Conservation (phyloP, 176 grass and related monocot species). For the Aegilops sharonensis region DNA sequence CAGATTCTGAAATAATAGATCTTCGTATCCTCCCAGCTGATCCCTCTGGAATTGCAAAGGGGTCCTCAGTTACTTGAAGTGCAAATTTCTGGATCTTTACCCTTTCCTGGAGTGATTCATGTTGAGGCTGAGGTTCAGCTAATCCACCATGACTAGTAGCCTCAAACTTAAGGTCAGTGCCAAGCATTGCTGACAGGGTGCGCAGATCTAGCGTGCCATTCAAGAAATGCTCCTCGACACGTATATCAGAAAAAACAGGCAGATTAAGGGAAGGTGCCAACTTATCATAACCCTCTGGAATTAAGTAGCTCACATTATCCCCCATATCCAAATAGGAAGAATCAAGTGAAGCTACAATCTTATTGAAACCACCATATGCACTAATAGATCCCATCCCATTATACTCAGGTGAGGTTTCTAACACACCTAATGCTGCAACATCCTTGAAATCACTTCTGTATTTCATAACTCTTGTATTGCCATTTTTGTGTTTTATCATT, state of each 20-base stretch:
- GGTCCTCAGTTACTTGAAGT: constrained; percentile 82
- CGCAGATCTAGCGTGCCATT: constrained; percentile 67
- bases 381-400: constrained; percentile 42
- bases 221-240: constrained; percentile 72
- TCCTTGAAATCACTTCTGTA: constrained; percentile 41
- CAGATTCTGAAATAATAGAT: constrained; percentile 83
- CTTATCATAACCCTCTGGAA: constrained; percentile 91
- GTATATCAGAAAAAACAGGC: constrained; percentile 81
- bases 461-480: constrained; percentile 41
- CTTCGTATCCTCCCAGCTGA: constrained; percentile 88
- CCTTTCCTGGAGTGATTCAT: constrained; percentile 88
- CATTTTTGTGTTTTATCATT: constrained; percentile 44
- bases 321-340: constrained; percentile 87
- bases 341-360: constrained; percentile 64
- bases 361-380: constrained; percentile 66
- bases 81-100: constrained; percentile 72
- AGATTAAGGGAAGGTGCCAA: constrained; percentile 73
- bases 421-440: constrained; percentile 23
- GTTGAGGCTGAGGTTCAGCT: constrained; percentile 72
- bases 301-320: constrained; percentile 69
- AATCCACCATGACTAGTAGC: constrained; percentile 60
- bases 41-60: constrained; percentile 93
- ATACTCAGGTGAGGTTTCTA: constrained; percentile 39
- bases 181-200: constrained; percentile 73
- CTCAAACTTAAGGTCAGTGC: constrained; percentile 58